Evolutionary conservation across 768 basidiomycete genomes (phyloP).

Genomic region (Boletus huronensis): DNA sequence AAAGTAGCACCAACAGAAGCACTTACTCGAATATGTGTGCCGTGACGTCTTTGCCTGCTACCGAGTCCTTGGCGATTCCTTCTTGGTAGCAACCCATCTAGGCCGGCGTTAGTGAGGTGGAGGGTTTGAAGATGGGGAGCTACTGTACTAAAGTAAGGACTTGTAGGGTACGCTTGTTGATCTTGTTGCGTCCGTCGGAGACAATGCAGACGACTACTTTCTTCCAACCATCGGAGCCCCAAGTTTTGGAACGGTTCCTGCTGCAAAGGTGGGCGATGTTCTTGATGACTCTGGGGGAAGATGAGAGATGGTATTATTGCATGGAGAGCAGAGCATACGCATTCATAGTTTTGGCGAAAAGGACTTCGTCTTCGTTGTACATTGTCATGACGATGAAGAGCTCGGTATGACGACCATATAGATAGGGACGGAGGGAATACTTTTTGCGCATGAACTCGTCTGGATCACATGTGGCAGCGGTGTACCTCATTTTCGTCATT

Average conservation of each 20-base stretch:
- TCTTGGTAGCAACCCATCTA: constrained; percentile 88
- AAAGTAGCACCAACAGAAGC: not conserved
- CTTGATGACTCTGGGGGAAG: constrained; percentile 66
- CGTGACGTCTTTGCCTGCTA: constrained; percentile 86
- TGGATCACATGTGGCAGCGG: constrained; percentile 86
- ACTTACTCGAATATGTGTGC: constrained; percentile 90
- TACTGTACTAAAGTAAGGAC: constrained; percentile 70
- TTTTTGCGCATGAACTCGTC: constrained; percentile 79
- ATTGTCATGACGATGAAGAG: constrained; percentile 96
- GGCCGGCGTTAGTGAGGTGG: not conserved
- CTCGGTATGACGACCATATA: constrained; percentile 79
- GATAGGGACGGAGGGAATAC: constrained; percentile 76
- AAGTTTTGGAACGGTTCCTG: constrained; percentile 67
- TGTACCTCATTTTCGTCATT: constrained; percentile 82
- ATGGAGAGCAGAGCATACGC: constrained; percentile 45
- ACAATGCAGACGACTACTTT: constrained; percentile 88
- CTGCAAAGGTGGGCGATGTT: constrained; percentile 78
- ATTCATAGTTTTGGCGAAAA: constrained; percentile 82
- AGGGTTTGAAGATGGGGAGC: constrained; percentile 2
- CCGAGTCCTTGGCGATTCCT: constrained; percentile 85
- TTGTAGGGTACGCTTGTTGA: constrained; percentile 89
- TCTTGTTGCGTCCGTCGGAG: constrained; percentile 80
- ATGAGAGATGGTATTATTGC: constrained; percentile 4
- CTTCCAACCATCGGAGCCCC: constrained; percentile 89
- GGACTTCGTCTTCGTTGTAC: constrained; percentile 88